These are phyloP conservation scores for Diutina siamensis DNA, from an alignment of 1,139 yeast species.

Conservation along the genomic window DNA sequence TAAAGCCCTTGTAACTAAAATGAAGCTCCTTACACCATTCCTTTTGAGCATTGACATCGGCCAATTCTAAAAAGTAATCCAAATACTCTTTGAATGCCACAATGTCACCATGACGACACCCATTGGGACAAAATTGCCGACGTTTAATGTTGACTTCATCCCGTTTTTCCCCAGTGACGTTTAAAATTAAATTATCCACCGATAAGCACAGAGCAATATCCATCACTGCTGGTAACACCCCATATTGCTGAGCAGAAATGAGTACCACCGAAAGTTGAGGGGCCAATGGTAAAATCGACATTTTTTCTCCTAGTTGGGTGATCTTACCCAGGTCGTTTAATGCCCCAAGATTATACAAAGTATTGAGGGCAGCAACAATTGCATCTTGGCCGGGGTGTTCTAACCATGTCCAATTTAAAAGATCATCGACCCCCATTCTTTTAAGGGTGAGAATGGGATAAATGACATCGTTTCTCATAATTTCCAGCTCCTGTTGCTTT, in stretches of 20 bases:
- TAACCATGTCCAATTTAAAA: slow-evolving; percentile 83
- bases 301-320: slow-evolving; percentile 65
- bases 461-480: slow-evolving; percentile 73
- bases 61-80: slow-evolving; percentile 43
- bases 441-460: slow-evolving; percentile 78
- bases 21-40: slow-evolving; percentile 79
- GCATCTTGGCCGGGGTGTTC: slow-evolving; percentile 82
- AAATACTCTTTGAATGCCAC: slow-evolving; percentile 72
- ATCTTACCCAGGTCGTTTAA: slow-evolving; percentile 65
- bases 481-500: slow-evolving; percentile 85
- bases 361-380: slow-evolving; percentile 62
- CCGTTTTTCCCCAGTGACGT: slow-evolving; percentile 55
- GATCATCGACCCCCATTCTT: slow-evolving; percentile 71
- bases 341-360: slow-evolving; percentile 71
- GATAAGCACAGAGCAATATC: slow-evolving; percentile 90
- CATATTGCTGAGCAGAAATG: slow-evolving; percentile 50
- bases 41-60: slow-evolving; percentile 36
- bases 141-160: slow-evolving; percentile 67
- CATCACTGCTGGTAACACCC: slow-evolving; percentile 54
- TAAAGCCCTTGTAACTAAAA: slow-evolving; percentile 69
- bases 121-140: slow-evolving; percentile 54
- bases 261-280: slow-evolving; percentile 90
- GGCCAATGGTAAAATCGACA: slow-evolving; percentile 82
- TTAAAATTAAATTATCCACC: slow-evolving; percentile 75
- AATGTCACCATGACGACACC: slow-evolving; percentile 69